phyloP scores from a whole-genome alignment of 2,329 filamentous ascomycete genomes.

The Verticillium longisporum region DNA sequence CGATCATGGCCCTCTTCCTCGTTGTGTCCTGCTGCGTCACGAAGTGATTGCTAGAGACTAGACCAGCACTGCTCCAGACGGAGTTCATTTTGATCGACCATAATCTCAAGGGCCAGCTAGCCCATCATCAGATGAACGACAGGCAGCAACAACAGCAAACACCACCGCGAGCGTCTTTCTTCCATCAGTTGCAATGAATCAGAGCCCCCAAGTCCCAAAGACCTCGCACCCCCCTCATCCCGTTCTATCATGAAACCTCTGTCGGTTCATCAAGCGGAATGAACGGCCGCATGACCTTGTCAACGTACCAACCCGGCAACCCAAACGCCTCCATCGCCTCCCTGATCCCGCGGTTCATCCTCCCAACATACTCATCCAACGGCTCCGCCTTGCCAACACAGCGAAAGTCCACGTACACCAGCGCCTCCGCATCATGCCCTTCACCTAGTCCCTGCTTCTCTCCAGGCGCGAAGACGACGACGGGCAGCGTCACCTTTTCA shows the following conservation, averaged over 20 bases:
- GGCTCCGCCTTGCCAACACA: conserved; percentile 31
- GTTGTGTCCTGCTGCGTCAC: no score
- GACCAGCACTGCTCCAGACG: no score
- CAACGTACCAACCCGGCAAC: conserved; percentile 48
- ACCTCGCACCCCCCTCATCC: no score
- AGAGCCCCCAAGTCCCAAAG: no score
- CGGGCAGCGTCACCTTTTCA: conserved; percentile 40
- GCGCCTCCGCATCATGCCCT: conserved; percentile 7
- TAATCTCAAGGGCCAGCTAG: no score
- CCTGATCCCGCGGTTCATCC: conserved; percentile 57
- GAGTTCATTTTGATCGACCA: no score
- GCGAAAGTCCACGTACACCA: conserved; percentile 54
- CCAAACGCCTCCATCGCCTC: conserved; percentile 49
- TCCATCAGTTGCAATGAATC: not conserved
- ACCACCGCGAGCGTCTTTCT: no score
- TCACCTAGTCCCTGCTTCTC: conserved; percentile 10
- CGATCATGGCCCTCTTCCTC: no score
- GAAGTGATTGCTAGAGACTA: no score
- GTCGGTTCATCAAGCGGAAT: conserved; percentile 1
- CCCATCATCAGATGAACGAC: no score
- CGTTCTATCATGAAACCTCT: not conserved
- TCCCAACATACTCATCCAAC: conserved; percentile 49
- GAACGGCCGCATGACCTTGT: conserved; percentile 44
- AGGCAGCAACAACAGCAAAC: no score
- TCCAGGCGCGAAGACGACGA: conserved; percentile 26